Percentiles rank a stretch among this genome's conserved stretches.
Evolutionary conservation across 2,329 filamentous ascomycete genomes (phyloP).

Genomic region (Trichoderma endophyticum): DNA sequence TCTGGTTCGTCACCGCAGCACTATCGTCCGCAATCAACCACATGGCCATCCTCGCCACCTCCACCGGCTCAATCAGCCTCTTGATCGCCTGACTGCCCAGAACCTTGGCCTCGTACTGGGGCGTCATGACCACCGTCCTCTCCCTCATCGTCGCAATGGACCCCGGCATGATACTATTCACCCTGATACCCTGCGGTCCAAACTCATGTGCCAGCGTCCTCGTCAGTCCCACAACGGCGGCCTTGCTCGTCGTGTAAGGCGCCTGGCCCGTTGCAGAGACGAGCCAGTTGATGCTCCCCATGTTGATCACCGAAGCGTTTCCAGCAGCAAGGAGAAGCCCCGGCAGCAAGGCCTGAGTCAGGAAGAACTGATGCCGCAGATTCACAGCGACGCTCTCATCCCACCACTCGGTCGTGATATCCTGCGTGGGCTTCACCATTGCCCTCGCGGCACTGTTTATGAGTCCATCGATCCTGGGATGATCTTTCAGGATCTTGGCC

Average conservation of each 20-base stretch:
- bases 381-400: constrained; percentile 44
- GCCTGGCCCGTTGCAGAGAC: constrained; percentile 43
- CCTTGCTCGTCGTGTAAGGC: constrained; percentile 52
- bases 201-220: constrained; percentile 54
- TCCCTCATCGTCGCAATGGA: constrained; percentile 46
- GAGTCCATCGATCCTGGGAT: constrained; percentile 63
- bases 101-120: constrained; percentile 39
- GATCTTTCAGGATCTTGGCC: constrained; percentile 29
- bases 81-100: constrained; percentile 42
- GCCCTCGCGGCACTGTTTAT: constrained; percentile 73
- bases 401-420: constrained; percentile 41
- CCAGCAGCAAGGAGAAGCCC: constrained; percentile 43
- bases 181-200: constrained; percentile 43
- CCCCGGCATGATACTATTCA: constrained; percentile 51
- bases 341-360: constrained; percentile 67
- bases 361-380: constrained; percentile 53
- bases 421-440: constrained; percentile 26
- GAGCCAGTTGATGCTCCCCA: constrained; percentile 50
- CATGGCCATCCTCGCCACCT: constrained; percentile 45
- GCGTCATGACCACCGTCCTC: constrained; percentile 42
- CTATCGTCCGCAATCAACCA: constrained; percentile 45
- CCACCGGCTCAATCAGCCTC: constrained; percentile 39
- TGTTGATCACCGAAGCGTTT: constrained; percentile 38
- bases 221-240: constrained; percentile 54
- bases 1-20: constrained; percentile 14